Base-by-base conservation (phyloP, 2,329 filamentous ascomycete genomes). In the Triangularia verruculosa region DNA sequence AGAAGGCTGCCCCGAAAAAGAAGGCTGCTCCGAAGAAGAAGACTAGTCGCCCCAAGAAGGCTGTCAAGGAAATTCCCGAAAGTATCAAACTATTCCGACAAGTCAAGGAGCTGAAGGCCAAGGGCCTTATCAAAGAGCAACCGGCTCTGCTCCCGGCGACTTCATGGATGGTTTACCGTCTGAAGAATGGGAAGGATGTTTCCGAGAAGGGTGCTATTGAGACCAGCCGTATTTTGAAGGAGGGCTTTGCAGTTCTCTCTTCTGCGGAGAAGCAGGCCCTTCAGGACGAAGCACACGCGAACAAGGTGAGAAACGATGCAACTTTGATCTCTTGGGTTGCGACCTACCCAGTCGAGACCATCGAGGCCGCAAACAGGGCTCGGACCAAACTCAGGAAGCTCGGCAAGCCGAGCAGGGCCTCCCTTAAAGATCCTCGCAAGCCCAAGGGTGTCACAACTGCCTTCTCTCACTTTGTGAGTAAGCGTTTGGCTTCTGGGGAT, bases 301-400 rank as follows among this genome's bases (percentile, higher is more conserved):
- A 85, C 75, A 74, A 73, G 56, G 66, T 70, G 20, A 65, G 68
- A 68, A 83, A 83, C 70, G 68, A 72, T 8, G 75, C 72, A 8
- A 68, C 72, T 17, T 76, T 76, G 70, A 77, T 79, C 73, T 73
- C 76, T 15, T 86, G 84, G 83, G 72, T 86, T n/a, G 74, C 80
- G 64, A 74, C 72, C 27, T 71, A 79, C 68, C 72, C 78, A 3
- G 72, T 75, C 2, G 70, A 72, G 58, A 73, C 76, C 28, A 80
- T 85, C 60, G 66, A 70, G 56, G 65, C 73, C 2, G 83, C 84
- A 65, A 86, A 84, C 75, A 66, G 65, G 2, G 81, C 82, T 22
- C 84, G 84, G 62, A 66, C 54, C 7, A 66, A 65, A 25, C 77
- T 86, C 55, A 73, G 72, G 65, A 69, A 57, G 70, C 72, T 67